These are phyloP conservation scores for Fusarium paranaense DNA, from an alignment of 2,329 filamentous ascomycete species.

Conservation along the genomic window DNA sequence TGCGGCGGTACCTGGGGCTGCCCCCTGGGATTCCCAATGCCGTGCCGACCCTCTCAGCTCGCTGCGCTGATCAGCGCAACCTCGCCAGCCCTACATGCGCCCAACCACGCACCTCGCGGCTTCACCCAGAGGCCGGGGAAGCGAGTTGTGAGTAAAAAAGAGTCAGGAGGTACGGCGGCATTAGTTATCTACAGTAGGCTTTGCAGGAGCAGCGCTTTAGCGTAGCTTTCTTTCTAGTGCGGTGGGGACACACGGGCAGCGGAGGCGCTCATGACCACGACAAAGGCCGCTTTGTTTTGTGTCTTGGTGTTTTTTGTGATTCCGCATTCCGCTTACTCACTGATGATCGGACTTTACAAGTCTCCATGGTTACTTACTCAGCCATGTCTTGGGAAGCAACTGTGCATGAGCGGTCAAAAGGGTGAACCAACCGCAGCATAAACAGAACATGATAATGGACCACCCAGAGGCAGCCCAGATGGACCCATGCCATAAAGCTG, in stretches of 20 bases:
- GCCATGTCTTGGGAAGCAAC: neutral
- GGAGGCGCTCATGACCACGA: conserved; percentile 17
- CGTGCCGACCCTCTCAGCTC: conserved; percentile 13
- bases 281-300: conserved; percentile 2
- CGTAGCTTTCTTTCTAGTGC: conserved; percentile 5
- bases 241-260: conserved; percentile 11
- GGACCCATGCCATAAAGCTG: conserved; percentile 24
- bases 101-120: conserved; percentile 17
- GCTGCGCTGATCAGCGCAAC: conserved; percentile 12
- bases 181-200: neutral
- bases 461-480: neutral
- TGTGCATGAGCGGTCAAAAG: neutral
- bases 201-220: neutral
- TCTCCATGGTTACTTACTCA: conserved; percentile 9
- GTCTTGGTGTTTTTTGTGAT: conserved; percentile 10
- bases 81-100: conserved; percentile 24
- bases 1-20: neutral
- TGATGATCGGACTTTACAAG: conserved; percentile 5
- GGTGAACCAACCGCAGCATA: neutral
- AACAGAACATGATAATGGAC: neutral
- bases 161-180: conserved; percentile 3
- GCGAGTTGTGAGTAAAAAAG: neutral
- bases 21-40: conserved; percentile 20
- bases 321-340: conserved; percentile 30
- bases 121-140: conserved; percentile 12